A percentile compares a stretch with the other conserved stretches of the same genome.
Evolutionary conservation across 768 basidiomycete species (phyloP).

Genomic region (Leccinum olivaceopallidum): DNA sequence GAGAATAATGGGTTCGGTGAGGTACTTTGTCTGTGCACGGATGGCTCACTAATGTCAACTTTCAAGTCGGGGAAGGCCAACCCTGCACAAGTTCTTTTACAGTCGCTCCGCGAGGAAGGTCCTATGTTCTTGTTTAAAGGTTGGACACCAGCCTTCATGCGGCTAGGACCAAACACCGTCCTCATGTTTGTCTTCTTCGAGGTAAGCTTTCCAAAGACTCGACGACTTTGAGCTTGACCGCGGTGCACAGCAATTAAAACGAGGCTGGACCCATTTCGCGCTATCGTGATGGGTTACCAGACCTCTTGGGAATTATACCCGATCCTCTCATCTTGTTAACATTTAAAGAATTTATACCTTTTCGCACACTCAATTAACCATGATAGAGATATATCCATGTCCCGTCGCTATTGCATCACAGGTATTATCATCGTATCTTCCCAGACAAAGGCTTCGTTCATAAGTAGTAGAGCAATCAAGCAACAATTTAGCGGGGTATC

Average conservation of each 20-base stretch:
- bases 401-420: slow-evolving; percentile 1
- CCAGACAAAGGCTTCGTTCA: slow-evolving; percentile 8
- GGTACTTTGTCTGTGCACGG: slow-evolving; percentile 22
- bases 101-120: slow-evolving; percentile 72
- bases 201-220: slow-evolving; percentile 38
- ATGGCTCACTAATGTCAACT: slow-evolving; percentile 6
- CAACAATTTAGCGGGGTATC: too few relatives aligned
- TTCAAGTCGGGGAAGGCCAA: slow-evolving; percentile 51
- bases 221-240: slow-evolving; percentile 5
- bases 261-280: slow-evolving; percentile 44
- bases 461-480: neutral
- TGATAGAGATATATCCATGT: slow-evolving; percentile 10
- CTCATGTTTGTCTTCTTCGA: slow-evolving; percentile 86
- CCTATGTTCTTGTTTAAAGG: slow-evolving; percentile 81
- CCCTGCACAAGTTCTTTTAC: slow-evolving; percentile 52
- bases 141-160: slow-evolving; percentile 87
- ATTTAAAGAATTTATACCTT: slow-evolving; percentile 1
- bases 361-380: neutral
- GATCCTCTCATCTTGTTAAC: slow-evolving; percentile 1
- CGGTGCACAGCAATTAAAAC: slow-evolving; percentile 64
- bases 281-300: neutral
- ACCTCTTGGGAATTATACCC: slow-evolving; percentile 1
- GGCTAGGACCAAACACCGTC: slow-evolving; percentile 81
- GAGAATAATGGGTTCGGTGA: slow-evolving; percentile 74
- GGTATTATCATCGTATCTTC: slow-evolving; percentile 11